These are phyloP conservation scores for Fusarium brachygibbosum DNA, from an alignment of 2,329 filamentous ascomycete genomes.

Conservation along the genomic window DNA sequence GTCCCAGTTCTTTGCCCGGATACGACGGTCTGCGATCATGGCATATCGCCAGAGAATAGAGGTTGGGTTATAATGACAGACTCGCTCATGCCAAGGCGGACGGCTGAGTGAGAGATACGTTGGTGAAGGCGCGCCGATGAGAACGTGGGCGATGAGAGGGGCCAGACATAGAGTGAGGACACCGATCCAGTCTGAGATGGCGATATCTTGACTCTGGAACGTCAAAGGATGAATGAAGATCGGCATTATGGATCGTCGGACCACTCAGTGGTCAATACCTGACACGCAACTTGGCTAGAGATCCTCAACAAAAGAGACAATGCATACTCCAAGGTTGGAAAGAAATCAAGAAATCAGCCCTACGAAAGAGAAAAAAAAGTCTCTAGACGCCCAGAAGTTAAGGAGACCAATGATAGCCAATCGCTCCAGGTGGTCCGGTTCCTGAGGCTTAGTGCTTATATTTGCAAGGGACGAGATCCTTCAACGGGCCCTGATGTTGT, in stretches of 20 bases:
- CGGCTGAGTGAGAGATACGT: slow-evolving; percentile 5
- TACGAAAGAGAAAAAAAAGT: background rate
- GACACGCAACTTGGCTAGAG: background rate
- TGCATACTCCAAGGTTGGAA: accelerated
- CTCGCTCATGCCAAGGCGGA: slow-evolving; percentile 25
- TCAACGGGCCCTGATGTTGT: background rate
- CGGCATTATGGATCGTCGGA: background rate
- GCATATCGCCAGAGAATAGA: slow-evolving; percentile 33
- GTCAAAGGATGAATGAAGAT: slow-evolving; percentile 2
- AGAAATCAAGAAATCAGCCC: background rate
- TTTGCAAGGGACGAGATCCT: background rate
- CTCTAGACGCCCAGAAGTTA: background rate
- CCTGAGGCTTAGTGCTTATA: background rate
- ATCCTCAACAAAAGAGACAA: background rate
- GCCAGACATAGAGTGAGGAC: slow-evolving; percentile 28
- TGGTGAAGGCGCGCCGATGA: slow-evolving; percentile 19
- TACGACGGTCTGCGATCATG: slow-evolving; percentile 11
- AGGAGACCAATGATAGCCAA: background rate
- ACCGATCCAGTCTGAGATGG: slow-evolving; percentile 12
- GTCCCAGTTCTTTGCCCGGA: slow-evolving; percentile 18
- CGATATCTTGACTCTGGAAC: slow-evolving; percentile 17
- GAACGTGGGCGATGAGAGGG: slow-evolving; percentile 29
- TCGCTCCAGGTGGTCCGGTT: background rate
- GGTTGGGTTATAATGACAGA: slow-evolving; percentile 35
- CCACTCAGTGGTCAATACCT: background rate